A percentile compares a stretch with the other conserved stretches of the same genome.
Evolutionary conservation across 352 stramenopile genomes (phyloP).

Genomic region (Globisporangium solare): DNA sequence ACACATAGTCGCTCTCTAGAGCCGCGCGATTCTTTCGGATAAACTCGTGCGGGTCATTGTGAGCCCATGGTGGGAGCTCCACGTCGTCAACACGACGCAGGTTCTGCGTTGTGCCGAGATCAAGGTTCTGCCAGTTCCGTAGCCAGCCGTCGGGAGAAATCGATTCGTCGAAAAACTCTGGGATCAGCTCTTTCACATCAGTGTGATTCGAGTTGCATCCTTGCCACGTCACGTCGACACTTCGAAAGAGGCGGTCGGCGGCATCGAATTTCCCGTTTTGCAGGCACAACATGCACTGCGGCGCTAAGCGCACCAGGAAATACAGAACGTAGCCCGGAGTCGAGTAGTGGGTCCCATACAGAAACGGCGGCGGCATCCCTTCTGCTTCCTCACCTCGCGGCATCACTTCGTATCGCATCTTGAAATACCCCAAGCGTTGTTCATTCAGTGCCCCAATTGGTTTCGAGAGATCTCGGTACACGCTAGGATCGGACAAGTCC

Average conservation of each 20-base stretch:
- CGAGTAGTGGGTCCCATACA: constrained; percentile 96
- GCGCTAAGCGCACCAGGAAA: constrained; percentile 96
- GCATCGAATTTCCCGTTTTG: constrained; percentile 98
- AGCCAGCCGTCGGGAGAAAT: constrained; percentile 77
- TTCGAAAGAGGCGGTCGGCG: constrained; percentile 96
- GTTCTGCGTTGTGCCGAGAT: constrained; percentile 90
- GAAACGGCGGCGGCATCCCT: constrained; percentile 56
- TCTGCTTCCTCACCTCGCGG: constrained; percentile 25
- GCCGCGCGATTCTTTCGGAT: constrained; percentile 93
- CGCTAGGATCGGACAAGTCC: constrained; percentile 75
- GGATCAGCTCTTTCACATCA: constrained; percentile 98
- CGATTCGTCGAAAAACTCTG: constrained; percentile 97
- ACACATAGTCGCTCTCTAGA: constrained; percentile 95
- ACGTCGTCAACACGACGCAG: constrained; percentile 92
- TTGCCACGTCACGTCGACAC: constrained; percentile 87
- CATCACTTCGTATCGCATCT: constrained; percentile 57
- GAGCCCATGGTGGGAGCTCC: constrained; percentile 92
- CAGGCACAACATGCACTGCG: constrained; percentile 91
- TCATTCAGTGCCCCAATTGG: constrained; percentile 95
- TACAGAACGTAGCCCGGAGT: constrained; percentile 95
- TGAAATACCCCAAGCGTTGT: constrained; percentile 70
- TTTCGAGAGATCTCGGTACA: constrained; percentile 93
- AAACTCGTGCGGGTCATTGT: constrained; percentile 64
- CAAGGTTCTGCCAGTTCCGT: constrained; percentile 93
- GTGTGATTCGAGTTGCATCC: constrained; percentile 69